Evolutionary conservation across 257 asterid genomes (phyloP), one percentile per base, ranked within the genome.

Genomic region (Fraxinus pennsylvanica): DNA sequence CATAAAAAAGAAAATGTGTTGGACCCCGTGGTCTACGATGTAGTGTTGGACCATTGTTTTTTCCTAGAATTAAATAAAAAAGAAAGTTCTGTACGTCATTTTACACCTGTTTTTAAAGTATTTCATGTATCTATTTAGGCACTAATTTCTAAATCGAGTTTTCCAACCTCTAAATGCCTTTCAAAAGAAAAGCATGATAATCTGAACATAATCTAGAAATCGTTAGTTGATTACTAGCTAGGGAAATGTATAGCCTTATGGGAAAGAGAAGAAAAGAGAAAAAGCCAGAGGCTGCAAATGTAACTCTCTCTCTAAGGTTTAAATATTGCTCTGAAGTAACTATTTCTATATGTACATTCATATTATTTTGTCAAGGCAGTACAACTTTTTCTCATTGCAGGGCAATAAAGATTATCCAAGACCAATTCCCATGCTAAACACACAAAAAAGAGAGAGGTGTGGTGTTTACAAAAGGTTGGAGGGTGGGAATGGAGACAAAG

Each of bases 401-500:
- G 80, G 83, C 61, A 80, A 71, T 80, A 75, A 71, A 82, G 79
- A 68, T n/a, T 85, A 77, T 76, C 86, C 77, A 80, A 88, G 85
- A 85, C 91, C 89, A 85, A 82, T 80, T 84, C 86, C 88, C 76
- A 80, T 67, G 72, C 88, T 80, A 76, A 43, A 43, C 17, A 43
- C 52, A 43, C 52, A 47, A n/a, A 47, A 13, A 47, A 57, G 70
- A 54, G 25, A 32, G 15, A 41, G 13, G 21, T 30, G 41, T 54
- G 75, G 57, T 38, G 54, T 68, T 47, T 22, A 35, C 35, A 74
- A 68, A 80, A 80, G 71, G 36, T 9, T 17, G 0, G 59, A 45
- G 65, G 67, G 12, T 75, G 79, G 77, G 80, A 21, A 86, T 89
- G 91, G 93, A 89, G 98, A 91, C 97, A 93, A 88, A 91, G 98